A percentile compares a stretch with the other conserved stretches of the same genome.
Evolutionary conservation across 2,329 filamentous ascomycete genomes (phyloP).

Genomic region (Monilinia laxa): DNA sequence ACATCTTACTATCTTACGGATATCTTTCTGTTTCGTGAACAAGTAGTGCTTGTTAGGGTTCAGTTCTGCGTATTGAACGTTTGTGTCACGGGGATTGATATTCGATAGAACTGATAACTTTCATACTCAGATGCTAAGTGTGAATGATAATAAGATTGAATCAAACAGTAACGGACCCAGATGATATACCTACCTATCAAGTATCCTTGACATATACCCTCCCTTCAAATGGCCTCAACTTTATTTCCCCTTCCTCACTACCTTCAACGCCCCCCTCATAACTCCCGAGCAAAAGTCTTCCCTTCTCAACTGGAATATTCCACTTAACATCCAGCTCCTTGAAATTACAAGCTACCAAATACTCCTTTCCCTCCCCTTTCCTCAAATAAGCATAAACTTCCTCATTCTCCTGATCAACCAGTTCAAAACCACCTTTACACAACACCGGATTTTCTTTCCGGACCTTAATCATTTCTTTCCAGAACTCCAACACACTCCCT

Average conservation of each 20-base stretch:
- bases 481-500: conserved; percentile 27
- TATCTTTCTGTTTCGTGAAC: not conserved
- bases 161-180: not conserved
- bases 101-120: too few species aligned
- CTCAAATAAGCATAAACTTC: conserved; percentile 23
- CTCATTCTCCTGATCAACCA: conserved; percentile 22
- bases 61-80: too few species aligned
- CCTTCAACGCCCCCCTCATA: not conserved
- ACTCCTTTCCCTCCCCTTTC: conserved; percentile 6
- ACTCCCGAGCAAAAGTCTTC: not conserved
- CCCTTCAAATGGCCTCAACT: conserved; percentile 12
- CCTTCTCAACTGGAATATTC: not conserved
- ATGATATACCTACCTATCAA: not conserved
- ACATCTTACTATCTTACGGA: too few species aligned
- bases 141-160: not conserved
- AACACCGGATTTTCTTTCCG: conserved; percentile 29
- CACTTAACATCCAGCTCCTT: conserved; percentile 2
- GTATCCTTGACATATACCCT: conserved; percentile 7
- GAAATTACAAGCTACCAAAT: conserved; percentile 16
- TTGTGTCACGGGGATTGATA: not conserved
- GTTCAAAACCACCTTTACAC: conserved; percentile 30
- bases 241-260: not conserved
- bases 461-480: conserved; percentile 26
- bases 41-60: too few species aligned
- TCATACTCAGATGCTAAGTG: too few species aligned